Evolutionary conservation across 768 basidiomycete genomes (phyloP).

Genomic region (Lentinula sp.): DNA sequence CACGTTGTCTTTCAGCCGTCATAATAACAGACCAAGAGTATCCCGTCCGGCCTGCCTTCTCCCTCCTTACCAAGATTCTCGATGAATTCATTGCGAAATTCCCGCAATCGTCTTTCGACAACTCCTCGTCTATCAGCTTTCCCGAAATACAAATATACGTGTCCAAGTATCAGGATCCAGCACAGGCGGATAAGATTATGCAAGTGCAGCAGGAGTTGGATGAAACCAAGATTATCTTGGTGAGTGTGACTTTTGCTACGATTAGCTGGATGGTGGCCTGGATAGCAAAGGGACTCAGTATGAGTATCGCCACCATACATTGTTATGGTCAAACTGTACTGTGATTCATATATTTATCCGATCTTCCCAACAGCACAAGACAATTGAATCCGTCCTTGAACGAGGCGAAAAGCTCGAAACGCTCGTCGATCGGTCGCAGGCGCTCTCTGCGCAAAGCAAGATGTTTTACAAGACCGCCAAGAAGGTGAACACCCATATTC

Average conservation of each 20-base stretch:
- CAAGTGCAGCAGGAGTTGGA: conserved; percentile 96
- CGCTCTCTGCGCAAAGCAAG: conserved; percentile 86
- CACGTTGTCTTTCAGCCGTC: conserved; percentile 51
- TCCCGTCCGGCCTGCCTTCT: conserved; percentile 94
- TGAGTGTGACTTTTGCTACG: conserved; percentile 30
- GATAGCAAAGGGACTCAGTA: too few species aligned
- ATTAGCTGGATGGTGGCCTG: neutral
- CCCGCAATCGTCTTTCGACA: conserved; percentile 61
- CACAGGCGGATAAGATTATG: conserved; percentile 97
- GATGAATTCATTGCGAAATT: conserved; percentile 88
- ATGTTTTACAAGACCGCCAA: conserved; percentile 99
- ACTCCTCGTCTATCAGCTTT: conserved; percentile 68
- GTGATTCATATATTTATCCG: neutral
- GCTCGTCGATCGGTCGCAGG: conserved; percentile 89
- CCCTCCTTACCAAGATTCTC: conserved; percentile 84
- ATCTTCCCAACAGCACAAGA: conserved; percentile 74
- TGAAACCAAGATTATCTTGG: conserved; percentile 98
- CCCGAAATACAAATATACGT: conserved; percentile 73
- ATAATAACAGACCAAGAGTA: conserved; percentile 96
- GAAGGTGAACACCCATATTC: conserved; percentile 67
- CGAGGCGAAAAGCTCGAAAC: conserved; percentile 96
- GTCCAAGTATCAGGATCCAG: conserved; percentile 93
- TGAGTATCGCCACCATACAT: too few species aligned
- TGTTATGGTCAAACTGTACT: neutral
- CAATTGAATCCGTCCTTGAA: conserved; percentile 94